phyloP scores from a whole-genome alignment of 306 rosid species.

The Trifolium subterraneum region DNA sequence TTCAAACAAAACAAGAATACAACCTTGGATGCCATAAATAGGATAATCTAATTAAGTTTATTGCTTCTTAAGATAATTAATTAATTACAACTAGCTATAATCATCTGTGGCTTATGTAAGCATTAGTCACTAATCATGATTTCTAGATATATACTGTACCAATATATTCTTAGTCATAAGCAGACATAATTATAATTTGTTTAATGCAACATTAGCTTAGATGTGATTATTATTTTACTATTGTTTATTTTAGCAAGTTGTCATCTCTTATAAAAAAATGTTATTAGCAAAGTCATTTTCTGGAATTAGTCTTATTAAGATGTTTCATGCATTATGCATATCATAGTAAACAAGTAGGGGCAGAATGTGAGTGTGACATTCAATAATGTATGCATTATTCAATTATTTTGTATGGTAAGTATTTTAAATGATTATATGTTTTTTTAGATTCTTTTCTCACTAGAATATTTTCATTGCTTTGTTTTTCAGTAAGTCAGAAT shows the following conservation, averaged over 20 bases:
- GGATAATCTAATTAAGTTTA: constrained; percentile 31
- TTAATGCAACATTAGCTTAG: constrained; percentile 17
- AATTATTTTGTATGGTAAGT: constrained; percentile 5
- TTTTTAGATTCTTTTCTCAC: constrained; percentile 32
- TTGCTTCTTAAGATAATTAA: neutral
- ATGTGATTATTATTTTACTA: neutral
- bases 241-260: constrained; percentile 31
- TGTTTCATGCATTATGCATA: constrained; percentile 31
- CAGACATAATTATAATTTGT: constrained; percentile 2
- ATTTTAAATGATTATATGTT: constrained; percentile 12
- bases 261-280: constrained; percentile 9
- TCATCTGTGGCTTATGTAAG: neutral
- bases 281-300: constrained; percentile 32
- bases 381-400: constrained; percentile 37
- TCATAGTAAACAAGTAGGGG: constrained; percentile 27
- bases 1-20: neutral
- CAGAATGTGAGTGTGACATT: constrained; percentile 29
- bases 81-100: constrained; percentile 20
- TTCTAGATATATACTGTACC: neutral
- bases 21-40: constrained; percentile 22
- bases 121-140: neutral
- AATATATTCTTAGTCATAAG: constrained; percentile 14
- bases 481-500: constrained; percentile 77
- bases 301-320: constrained; percentile 5
- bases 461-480: constrained; percentile 4